These are phyloP conservation scores for Wickerhamiella siamensis DNA, from an alignment of 805 yeast genomes.

Conservation along the genomic window DNA sequence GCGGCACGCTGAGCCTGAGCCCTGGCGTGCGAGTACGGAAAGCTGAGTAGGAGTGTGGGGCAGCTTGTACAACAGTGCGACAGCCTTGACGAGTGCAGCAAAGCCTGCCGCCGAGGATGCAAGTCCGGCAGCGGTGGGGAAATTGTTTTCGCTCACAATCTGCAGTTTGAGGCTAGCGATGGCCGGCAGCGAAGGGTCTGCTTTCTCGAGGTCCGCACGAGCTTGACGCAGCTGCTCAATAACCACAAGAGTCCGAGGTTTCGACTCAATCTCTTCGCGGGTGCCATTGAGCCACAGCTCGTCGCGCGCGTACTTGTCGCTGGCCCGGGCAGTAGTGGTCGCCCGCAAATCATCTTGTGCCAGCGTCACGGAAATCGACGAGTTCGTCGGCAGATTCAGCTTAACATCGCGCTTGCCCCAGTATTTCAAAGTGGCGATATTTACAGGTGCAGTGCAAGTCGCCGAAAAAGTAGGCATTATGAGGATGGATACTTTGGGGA, in stretches of 20 bases:
- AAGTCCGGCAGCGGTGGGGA: slow-evolving; percentile 98
- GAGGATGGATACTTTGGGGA: too few relatives aligned
- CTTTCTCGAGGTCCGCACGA: slow-evolving; percentile 45
- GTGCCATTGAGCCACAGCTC: slow-evolving; percentile 77
- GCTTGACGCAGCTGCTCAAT: slow-evolving; percentile 56
- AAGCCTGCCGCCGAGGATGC: slow-evolving; percentile 98
- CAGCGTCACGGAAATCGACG: slow-evolving; percentile 87
- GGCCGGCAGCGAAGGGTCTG: slow-evolving; percentile 41
- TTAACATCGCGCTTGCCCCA: slow-evolving; percentile 95
- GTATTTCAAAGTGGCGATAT: slow-evolving; percentile 94
- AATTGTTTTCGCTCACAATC: slow-evolving; percentile 86
- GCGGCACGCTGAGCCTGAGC: slow-evolving; percentile 97
- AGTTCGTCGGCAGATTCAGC: slow-evolving; percentile 88
- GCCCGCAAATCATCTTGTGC: slow-evolving; percentile 86
- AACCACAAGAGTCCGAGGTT: slow-evolving; percentile 42
- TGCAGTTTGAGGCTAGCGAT: slow-evolving; percentile 41
- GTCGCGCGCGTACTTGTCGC: slow-evolving; percentile 43
- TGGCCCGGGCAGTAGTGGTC: slow-evolving; percentile 72
- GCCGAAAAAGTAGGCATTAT: slow-evolving; percentile 28
- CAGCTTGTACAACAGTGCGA: slow-evolving; percentile 68
- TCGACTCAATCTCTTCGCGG: slow-evolving; percentile 52
- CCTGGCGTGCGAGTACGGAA: slow-evolving; percentile 90
- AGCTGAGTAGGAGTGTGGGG: slow-evolving; percentile 78
- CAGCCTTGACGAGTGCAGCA: slow-evolving; percentile 86
- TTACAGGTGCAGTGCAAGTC: slow-evolving; percentile 90